These are phyloP conservation scores for Saprolegnia parasitica DNA, from an alignment of 352 stramenopile genomes.

Conservation along the genomic window DNA sequence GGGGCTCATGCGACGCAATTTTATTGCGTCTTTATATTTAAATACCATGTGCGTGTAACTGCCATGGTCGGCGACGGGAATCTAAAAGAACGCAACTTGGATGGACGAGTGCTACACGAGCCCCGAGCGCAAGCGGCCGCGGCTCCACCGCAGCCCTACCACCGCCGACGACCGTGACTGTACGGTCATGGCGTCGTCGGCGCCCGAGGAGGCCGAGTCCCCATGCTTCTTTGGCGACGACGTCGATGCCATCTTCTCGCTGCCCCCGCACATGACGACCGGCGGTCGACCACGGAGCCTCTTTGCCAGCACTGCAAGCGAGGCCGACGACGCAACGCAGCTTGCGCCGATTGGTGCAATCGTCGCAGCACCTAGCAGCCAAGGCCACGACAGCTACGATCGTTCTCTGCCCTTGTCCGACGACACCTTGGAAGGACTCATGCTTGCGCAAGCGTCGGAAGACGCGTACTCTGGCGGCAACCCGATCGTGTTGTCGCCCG, in stretches of 20 bases:
- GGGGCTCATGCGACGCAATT: no score
- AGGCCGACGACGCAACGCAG: no score
- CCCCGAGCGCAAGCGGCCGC: neutral
- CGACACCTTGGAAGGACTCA: neutral
- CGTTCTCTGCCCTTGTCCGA: no score
- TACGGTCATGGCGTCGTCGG: constrained; percentile 13
- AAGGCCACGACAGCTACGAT: no score
- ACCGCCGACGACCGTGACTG: constrained; percentile 4
- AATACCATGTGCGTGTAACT: no score
- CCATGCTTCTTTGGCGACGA: constrained; percentile 19
- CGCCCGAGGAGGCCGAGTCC: neutral
- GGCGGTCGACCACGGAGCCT: no score
- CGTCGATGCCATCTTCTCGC: neutral
- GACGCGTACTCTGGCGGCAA: neutral
- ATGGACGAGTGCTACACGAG: neutral
- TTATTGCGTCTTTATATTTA: no score
- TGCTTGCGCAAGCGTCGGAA: neutral
- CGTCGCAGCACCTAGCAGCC: no score
- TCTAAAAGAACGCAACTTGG: neutral
- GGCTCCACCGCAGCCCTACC: neutral
- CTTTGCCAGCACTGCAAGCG: no score
- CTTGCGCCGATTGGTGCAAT: no score
- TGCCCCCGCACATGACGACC: no score
- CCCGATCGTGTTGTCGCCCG: constrained; percentile 18
- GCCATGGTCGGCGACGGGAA: no score